Evolutionary conservation across 129 eudicot genomes (phyloP), one percentile per base, ranked within the genome.

Genomic region (Flaveria brownii): DNA sequence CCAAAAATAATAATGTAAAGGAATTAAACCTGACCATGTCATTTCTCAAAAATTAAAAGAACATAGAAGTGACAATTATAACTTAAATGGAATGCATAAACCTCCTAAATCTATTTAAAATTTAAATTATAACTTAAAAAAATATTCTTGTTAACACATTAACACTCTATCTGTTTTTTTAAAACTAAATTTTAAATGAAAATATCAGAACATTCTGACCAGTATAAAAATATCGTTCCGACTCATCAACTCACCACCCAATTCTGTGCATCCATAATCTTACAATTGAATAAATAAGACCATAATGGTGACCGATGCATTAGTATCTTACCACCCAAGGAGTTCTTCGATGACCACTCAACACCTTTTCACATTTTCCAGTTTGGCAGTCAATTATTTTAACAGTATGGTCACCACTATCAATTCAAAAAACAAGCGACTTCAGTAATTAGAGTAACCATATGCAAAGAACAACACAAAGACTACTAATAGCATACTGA

Each of bases 371-470:
- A 78, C 99, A 94, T 72, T 78, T 91, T 74, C 99, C 99, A 63
- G 90, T 91, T 78, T 86, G 88, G 77, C 96, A 94, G 77, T 94
- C 86, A 22, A 94, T 91, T 79, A 94, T 87, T 86, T 94, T 94
- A 10, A 94, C 99, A 4, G 99, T 94, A 83, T 94, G 99, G 77
- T 94, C 99, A 65, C 99, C 99, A 76, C 99, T 94, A 82, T 72
- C 46, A 68, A 70, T 43, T 77, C 8, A 78, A 60, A 70, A 62
- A 46, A 9, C 15, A 74, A 62, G 33, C 33, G 30, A 80, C 1
- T 41, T 45, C 42, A 72, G 42, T 70, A 57, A 23, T 68, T 78
- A 79, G 36, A 85, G 88, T 83, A 47, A 94, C 87, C 87, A 52
- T 86, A 87, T 28, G 56, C 70, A 67, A 28, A 43, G 13, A 41